Evolutionary conservation across 352 stramenopile genomes (phyloP).

Genomic region (Globisporangium abappressorium): DNA sequence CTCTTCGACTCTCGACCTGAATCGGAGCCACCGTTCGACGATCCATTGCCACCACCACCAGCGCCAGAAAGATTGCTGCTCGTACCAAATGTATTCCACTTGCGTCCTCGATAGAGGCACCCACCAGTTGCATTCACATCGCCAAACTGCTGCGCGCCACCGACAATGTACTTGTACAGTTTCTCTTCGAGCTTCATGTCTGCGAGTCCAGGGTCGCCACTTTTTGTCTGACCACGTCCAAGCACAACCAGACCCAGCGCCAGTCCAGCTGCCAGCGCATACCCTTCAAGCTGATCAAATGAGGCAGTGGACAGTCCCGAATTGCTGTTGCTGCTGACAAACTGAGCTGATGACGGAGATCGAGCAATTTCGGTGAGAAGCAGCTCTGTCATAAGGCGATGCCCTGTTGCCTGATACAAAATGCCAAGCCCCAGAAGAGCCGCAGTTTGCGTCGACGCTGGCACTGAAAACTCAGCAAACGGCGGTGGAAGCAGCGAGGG

Average conservation of each 20-base stretch:
- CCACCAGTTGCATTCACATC: slow-evolving; percentile 46
- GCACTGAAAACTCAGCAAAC: slow-evolving; percentile 95
- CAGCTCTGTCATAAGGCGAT: slow-evolving; percentile 98
- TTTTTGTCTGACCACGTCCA: slow-evolving; percentile 59
- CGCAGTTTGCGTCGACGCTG: slow-evolving; percentile 92
- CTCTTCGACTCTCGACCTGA: slow-evolving; percentile 57
- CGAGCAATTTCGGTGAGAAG: slow-evolving; percentile 96
- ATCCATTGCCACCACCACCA: slow-evolving; percentile 13
- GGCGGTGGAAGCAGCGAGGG: slow-evolving; percentile 92
- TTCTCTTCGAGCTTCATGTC: slow-evolving; percentile 97
- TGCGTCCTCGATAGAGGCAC: slow-evolving; percentile 68
- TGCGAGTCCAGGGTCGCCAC: slow-evolving; percentile 85
- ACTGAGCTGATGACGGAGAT: slow-evolving; percentile 71
- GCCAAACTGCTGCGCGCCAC: slow-evolving; percentile 55
- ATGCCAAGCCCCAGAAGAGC: slow-evolving; percentile 95
- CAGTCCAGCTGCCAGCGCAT: slow-evolving; percentile 90
- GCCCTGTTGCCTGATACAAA: slow-evolving; percentile 93
- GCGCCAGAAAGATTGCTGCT: slow-evolving; percentile 3
- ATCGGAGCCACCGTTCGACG: slow-evolving; percentile 33
- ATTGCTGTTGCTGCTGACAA: slow-evolving; percentile 44
- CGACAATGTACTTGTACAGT: slow-evolving; percentile 94
- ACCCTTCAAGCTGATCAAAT: slow-evolving; percentile 92
- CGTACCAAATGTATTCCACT: slow-evolving; percentile 52
- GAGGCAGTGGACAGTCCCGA: slow-evolving; percentile 42
- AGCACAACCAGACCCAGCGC: slow-evolving; percentile 96